Conservation (phyloP, 2,329 filamentous ascomycete species). For the Pseudogymnoascus sp. region DNA sequence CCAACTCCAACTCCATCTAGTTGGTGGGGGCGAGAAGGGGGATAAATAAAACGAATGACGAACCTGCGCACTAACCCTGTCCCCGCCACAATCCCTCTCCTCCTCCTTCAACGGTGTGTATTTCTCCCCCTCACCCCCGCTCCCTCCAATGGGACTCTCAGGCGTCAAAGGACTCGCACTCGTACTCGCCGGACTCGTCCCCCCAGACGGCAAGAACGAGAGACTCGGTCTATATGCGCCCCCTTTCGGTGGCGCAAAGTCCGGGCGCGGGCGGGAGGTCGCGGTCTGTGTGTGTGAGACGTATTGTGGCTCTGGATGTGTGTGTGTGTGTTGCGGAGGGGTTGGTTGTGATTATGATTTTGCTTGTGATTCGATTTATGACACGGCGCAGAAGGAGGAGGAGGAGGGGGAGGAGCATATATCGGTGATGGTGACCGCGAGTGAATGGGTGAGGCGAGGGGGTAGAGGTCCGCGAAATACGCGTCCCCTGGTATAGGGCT, state of each 20-base stretch:
- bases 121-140: neutral
- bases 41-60: neutral
- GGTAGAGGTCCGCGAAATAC: neutral
- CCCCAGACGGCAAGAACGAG: neutral
- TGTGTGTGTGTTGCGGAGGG: neutral
- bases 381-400: neutral
- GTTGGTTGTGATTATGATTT: neutral
- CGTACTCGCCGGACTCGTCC: neutral
- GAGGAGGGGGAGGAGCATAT: neutral
- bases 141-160: neutral
- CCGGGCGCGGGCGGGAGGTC: neutral
- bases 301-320: neutral
- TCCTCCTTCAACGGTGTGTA: neutral
- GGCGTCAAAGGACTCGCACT: neutral
- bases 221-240: neutral
- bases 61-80: neutral
- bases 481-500: neutral
- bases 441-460: neutral
- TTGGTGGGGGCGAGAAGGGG: too few relatives aligned
- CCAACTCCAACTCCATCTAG: too few relatives aligned
- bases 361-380: neutral
- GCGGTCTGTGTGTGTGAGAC: neutral
- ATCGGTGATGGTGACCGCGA: neutral
- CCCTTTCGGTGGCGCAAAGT: neutral
- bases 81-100: neutral